phyloP scores from a whole-genome alignment of 2,329 filamentous ascomycete species.

The Sporothrix protearum region DNA sequence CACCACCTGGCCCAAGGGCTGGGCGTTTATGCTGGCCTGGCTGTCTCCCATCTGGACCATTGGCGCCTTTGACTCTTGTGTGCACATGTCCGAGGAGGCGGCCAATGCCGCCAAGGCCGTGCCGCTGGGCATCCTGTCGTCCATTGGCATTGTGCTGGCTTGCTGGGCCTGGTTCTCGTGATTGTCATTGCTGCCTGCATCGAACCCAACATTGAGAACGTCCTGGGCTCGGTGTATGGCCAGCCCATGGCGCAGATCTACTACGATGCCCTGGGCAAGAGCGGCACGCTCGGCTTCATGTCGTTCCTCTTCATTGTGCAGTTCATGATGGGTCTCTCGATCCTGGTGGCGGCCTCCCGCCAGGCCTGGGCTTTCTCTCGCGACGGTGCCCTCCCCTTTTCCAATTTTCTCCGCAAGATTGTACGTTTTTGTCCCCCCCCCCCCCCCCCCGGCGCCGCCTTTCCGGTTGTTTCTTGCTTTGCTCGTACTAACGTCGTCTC shows the following conservation, averaged over 20 bases:
- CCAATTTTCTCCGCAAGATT: slow-evolving; percentile 54
- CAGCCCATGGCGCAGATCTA: slow-evolving; percentile 57
- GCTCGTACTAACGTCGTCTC: neutral
- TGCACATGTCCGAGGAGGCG: slow-evolving; percentile 54
- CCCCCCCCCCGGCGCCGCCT: too few relatives aligned
- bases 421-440: slow-evolving; percentile 24
- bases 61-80: slow-evolving; percentile 55
- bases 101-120: slow-evolving; percentile 51
- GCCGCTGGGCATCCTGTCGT: slow-evolving; percentile 57
- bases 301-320: slow-evolving; percentile 57
- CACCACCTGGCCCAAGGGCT: slow-evolving; percentile 55
- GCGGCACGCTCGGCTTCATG: slow-evolving; percentile 57
- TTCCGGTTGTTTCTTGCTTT: neutral
- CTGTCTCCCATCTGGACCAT: slow-evolving; percentile 61
- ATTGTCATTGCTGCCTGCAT: slow-evolving; percentile 58
- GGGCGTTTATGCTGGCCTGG: slow-evolving; percentile 59
- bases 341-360: slow-evolving; percentile 56
- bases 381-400: slow-evolving; percentile 60
- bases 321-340: slow-evolving; percentile 58
- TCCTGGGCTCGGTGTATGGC: slow-evolving; percentile 50
- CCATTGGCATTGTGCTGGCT: slow-evolving; percentile 51
- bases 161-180: slow-evolving; percentile 55
- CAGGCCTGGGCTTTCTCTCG: slow-evolving; percentile 63
- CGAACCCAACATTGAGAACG: slow-evolving; percentile 47
- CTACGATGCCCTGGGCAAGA: slow-evolving; percentile 57